A percentile compares a stretch with the other conserved stretches of the same genome.
Evolutionary conservation across 2,329 filamentous ascomycete genomes (phyloP).

Genomic region (Biscogniauxia sp.): DNA sequence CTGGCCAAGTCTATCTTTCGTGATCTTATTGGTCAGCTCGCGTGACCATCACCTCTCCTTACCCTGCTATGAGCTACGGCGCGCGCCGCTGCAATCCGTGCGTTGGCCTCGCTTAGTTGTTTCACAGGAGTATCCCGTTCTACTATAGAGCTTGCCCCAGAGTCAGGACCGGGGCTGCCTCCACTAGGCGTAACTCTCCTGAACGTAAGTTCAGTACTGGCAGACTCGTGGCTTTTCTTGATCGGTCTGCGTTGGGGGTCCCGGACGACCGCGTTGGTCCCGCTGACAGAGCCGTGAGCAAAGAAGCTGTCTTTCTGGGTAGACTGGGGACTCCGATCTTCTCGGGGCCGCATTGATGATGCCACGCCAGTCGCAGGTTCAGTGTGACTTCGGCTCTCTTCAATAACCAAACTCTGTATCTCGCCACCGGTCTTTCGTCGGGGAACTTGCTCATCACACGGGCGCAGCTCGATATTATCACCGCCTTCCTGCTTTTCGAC

Average conservation of each 20-base stretch:
- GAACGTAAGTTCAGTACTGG: not conserved
- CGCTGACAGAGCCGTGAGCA: constrained; percentile 4
- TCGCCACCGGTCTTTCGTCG: not conserved
- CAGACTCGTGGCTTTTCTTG: not conserved
- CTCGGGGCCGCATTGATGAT: not conserved
- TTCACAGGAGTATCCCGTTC: not conserved
- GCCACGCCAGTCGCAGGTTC: not conserved
- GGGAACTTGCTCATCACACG: not conserved
- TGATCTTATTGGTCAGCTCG: not conserved
- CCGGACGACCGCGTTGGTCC: constrained; percentile 7
- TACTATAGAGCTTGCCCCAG: not conserved
- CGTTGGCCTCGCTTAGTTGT: not conserved
- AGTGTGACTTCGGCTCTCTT: not conserved
- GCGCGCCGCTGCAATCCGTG: not conserved
- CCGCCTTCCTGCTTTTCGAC: not conserved
- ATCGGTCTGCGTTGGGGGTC: not conserved
- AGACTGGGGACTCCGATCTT: constrained; percentile 1
- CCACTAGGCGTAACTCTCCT: not conserved
- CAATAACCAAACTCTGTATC: not conserved
- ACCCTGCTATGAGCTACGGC: not conserved
- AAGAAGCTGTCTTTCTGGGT: not conserved
- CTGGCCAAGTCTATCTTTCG: not conserved
- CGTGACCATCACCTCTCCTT: not conserved
- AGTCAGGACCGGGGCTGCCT: not conserved
- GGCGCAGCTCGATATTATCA: not conserved